phyloP scores from a whole-genome alignment of 1,139 yeast genomes.

The Diutina pseudorugosa region DNA sequence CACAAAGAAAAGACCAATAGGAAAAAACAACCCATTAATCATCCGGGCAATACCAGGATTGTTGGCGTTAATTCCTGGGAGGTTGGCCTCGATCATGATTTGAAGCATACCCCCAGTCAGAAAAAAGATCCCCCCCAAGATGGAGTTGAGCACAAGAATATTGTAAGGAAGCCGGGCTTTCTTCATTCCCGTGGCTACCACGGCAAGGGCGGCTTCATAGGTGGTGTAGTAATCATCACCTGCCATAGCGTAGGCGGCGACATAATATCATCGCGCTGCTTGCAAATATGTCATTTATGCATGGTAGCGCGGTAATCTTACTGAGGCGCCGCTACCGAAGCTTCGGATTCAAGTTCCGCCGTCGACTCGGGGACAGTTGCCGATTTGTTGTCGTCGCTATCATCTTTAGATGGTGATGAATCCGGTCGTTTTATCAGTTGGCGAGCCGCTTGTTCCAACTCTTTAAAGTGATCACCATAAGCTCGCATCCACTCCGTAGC shows the following conservation, averaged over 20 bases:
- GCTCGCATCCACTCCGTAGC: slow-evolving; percentile 37
- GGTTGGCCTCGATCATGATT: slow-evolving; percentile 40
- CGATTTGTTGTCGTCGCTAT: background rate
- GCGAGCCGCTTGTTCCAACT: slow-evolving; percentile 40
- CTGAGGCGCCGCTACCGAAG: background rate
- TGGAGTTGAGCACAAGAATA: slow-evolving; percentile 44
- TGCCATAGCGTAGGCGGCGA: background rate
- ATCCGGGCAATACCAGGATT: slow-evolving; percentile 44
- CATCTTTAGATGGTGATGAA: background rate
- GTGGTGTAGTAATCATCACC: slow-evolving; percentile 41
- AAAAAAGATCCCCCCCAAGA: slow-evolving; percentile 61
- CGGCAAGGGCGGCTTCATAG: slow-evolving; percentile 70
- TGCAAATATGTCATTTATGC: background rate
- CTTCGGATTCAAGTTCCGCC: background rate
- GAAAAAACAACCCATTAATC: slow-evolving; percentile 47
- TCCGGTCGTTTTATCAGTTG: background rate
- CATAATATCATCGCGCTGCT: background rate
- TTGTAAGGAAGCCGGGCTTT: slow-evolving; percentile 55
- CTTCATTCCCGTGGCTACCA: slow-evolving; percentile 75
- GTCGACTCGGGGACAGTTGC: background rate
- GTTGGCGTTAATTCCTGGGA: slow-evolving; percentile 23
- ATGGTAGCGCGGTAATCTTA: background rate
- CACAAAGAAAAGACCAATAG: slow-evolving; percentile 63
- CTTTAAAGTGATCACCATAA: slow-evolving; percentile 39
- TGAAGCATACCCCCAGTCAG: slow-evolving; percentile 65